These are phyloP conservation scores for Ulmus americana DNA, from an alignment of 331 rosid species.

Conservation along the genomic window DNA sequence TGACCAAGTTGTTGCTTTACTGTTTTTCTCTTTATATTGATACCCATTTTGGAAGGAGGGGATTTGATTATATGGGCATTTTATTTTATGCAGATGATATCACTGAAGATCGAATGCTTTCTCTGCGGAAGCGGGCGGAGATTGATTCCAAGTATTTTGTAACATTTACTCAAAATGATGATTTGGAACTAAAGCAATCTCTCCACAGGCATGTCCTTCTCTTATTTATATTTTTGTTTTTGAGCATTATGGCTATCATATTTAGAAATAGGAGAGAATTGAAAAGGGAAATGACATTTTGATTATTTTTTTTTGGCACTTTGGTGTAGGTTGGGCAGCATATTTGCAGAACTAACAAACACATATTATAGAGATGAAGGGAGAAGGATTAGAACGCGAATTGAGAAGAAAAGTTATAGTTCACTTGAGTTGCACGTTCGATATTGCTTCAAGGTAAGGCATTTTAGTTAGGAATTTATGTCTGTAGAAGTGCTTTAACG, in stretches of 20 bases:
- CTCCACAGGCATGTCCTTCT: conserved; percentile 42
- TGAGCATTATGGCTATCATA: not conserved
- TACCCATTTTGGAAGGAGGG: not conserved
- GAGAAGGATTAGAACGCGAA: conserved; percentile 56
- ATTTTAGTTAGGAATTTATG: not conserved
- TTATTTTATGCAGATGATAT: conserved; percentile 51
- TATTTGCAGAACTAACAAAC: conserved; percentile 58
- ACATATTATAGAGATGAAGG: conserved; percentile 79
- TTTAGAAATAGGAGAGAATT: not conserved
- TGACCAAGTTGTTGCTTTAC: conserved; percentile 5
- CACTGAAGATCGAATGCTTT: conserved; percentile 77
- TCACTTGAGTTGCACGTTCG: conserved; percentile 65
- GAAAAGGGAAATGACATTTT: not conserved
- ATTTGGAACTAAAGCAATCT: conserved; percentile 46
- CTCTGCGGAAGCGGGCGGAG: conserved; percentile 85
- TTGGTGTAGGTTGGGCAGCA: conserved; percentile 55
- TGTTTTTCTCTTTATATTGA: not conserved
- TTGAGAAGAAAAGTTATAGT: conserved; percentile 66
- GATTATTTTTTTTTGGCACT: not conserved
- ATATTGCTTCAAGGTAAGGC: conserved; percentile 77
- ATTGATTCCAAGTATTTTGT: conserved; percentile 64
- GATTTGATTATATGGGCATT: conserved; percentile 11
- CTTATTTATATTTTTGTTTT: conserved; percentile 2
- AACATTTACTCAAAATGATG: conserved; percentile 49
- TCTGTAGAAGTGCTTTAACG: not conserved